Evolutionary conservation across 1,139 yeast genomes (phyloP).

Genomic region (Protomyces macrosporus): DNA sequence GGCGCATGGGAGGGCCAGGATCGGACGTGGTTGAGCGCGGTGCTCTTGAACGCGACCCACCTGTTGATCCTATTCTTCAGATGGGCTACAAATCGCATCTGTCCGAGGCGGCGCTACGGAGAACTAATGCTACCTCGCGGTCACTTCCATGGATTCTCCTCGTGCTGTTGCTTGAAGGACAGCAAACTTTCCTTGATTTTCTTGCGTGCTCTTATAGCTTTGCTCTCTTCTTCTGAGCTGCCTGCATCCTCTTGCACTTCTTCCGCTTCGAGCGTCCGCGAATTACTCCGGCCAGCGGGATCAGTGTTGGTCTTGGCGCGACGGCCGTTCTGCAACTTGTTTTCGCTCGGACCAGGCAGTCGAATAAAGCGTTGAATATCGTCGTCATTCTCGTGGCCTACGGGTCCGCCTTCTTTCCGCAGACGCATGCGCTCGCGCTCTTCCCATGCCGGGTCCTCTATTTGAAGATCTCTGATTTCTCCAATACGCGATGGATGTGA

Average conservation of each 20-base stretch:
- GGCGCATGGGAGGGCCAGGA: neutral
- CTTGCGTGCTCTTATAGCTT: neutral
- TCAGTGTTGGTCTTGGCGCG: neutral
- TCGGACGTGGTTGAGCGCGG: too few relatives aligned
- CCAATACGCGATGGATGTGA: constrained; percentile 18
- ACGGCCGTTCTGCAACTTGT: neutral
- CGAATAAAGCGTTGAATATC: constrained; percentile 16
- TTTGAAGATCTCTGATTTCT: constrained; percentile 15
- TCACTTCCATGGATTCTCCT: neutral
- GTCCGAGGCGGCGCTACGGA: too few relatives aligned
- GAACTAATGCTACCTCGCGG: neutral
- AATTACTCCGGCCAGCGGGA: neutral
- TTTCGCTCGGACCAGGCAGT: neutral
- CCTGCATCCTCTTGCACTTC: neutral
- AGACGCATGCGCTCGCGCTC: constrained; percentile 21
- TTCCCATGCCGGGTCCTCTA: constrained; percentile 21
- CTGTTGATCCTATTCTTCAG: too few relatives aligned
- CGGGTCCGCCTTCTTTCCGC: constrained; percentile 19
- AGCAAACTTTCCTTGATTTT: neutral
- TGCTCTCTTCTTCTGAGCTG: neutral
- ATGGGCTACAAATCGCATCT: too few relatives aligned
- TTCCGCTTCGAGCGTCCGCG: neutral
- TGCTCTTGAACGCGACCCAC: too few relatives aligned
- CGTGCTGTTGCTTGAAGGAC: neutral
- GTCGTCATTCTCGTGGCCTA: constrained; percentile 10